These are phyloP conservation scores for Phialophora chinensis DNA, from an alignment of 2,329 filamentous ascomycete species.

Conservation along the genomic window DNA sequence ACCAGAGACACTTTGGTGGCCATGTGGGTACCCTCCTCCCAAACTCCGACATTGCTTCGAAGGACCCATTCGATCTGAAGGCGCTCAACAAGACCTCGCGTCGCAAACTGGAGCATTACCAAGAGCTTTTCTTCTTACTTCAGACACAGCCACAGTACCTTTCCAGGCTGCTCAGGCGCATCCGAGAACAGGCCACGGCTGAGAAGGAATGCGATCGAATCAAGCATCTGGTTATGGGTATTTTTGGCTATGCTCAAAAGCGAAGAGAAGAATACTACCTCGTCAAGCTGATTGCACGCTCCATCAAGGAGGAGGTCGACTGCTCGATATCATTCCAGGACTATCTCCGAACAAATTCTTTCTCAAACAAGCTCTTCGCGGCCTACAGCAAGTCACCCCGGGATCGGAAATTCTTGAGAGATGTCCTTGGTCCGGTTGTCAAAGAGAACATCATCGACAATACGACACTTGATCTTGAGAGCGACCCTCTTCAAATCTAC, in stretches of 20 bases:
- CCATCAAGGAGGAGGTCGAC: conserved; percentile 85
- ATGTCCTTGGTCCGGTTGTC: conserved; percentile 82
- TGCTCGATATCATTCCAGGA: conserved; percentile 76
- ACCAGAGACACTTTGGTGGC: conserved; percentile 94
- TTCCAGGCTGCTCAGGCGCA: conserved; percentile 80
- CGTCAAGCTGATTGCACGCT: conserved; percentile 81
- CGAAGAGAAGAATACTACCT: conserved; percentile 96
- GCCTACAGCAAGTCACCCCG: conserved; percentile 90
- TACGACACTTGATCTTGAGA: conserved; percentile 87
- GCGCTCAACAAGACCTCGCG: conserved; percentile 96
- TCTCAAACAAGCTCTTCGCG: conserved; percentile 84
- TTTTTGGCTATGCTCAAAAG: conserved; percentile 98
- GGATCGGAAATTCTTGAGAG: conserved; percentile 89
- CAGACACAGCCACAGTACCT: conserved; percentile 97
- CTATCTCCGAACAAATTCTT: conserved; percentile 86
- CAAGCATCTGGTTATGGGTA: conserved; percentile 91
- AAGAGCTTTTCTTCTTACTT: conserved; percentile 95
- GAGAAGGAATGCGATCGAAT: conserved; percentile 94
- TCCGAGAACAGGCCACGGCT: conserved; percentile 80
- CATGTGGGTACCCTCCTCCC: conserved; percentile 83
- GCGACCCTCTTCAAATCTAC: conserved; percentile 97
- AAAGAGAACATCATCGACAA: conserved; percentile 94
- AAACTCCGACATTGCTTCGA: conserved; percentile 84
- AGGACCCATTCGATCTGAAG: conserved; percentile 94
- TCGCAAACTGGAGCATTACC: conserved; percentile 94